Conservation (phyloP, 169 alveolate genomes). For the Neospora caninum region DNA sequence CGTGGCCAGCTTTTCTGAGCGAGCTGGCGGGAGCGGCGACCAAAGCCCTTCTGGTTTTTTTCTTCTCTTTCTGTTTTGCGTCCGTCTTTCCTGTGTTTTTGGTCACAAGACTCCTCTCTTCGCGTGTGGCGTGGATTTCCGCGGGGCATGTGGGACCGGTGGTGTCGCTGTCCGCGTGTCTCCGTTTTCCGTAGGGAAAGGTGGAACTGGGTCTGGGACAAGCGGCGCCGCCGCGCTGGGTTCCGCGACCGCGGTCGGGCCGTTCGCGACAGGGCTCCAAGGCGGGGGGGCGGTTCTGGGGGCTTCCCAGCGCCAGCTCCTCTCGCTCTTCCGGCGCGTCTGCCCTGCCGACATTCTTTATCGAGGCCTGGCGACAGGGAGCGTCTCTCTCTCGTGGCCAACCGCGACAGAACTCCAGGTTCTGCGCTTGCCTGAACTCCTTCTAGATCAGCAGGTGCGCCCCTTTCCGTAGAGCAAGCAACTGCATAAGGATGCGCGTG, state of each 20-base stretch:
- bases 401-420: slow-evolving; percentile 25
- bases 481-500: neutral
- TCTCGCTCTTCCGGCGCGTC: slow-evolving; percentile 7
- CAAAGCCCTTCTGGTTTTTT: neutral
- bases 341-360: slow-evolving; percentile 30
- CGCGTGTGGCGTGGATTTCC: no score
- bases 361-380: neutral
- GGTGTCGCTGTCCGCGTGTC: neutral
- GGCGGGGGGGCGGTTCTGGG: neutral
- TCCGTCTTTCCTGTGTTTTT: neutral
- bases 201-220: neutral
- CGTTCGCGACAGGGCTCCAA: neutral
- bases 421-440: slow-evolving; percentile 28
- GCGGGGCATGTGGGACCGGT: no score
- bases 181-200: neutral
- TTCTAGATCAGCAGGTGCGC: slow-evolving; percentile 3
- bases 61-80: neutral
- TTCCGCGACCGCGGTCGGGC: neutral
- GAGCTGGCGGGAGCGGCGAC: no score
- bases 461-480: neutral
- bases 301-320: neutral
- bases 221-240: neutral
- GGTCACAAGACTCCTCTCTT: no score
- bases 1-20: no score
- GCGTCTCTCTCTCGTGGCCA: slow-evolving; percentile 41